A percentile compares a stretch with the other conserved stretches of the same genome.
phyloP scores from a whole-genome alignment of 352 stramenopile species.

The Globisporangium alternatum region DNA sequence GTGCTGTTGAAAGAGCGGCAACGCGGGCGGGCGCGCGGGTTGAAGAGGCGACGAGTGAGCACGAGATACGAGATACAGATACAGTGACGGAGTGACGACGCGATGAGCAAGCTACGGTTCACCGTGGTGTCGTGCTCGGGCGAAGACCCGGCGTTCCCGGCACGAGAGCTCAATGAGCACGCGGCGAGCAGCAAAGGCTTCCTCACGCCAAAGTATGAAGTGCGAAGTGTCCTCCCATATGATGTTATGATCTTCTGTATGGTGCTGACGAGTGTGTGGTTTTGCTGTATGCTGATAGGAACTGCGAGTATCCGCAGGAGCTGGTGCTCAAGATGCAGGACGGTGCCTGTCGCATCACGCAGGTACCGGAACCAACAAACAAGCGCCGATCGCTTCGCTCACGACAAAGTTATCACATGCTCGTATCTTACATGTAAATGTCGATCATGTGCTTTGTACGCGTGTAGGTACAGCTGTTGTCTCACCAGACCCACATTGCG shows the following conservation, averaged over 20 bases:
- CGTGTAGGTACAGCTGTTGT: slow-evolving; percentile 80
- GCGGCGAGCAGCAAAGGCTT: slow-evolving; percentile 53
- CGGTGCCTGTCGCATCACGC: slow-evolving; percentile 62
- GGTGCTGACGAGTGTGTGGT: not conserved
- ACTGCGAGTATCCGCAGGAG: slow-evolving; percentile 93
- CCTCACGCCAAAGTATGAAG: slow-evolving; percentile 71
- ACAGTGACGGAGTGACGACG: not conserved
- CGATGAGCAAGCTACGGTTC: slow-evolving; percentile 86
- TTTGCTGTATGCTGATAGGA: slow-evolving; percentile 31
- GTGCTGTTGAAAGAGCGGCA: not conserved
- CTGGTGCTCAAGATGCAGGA: slow-evolving; percentile 81
- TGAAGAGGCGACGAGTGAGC: not conserved
- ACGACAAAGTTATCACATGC: not conserved
- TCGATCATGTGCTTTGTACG: not conserved
- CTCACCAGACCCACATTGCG: slow-evolving; percentile 91
- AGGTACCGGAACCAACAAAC: slow-evolving; percentile 25
- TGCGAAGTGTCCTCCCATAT: not conserved
- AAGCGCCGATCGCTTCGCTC: not conserved
- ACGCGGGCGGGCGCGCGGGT: not conserved
- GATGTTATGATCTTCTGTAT: not conserved
- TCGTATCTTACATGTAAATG: not conserved
- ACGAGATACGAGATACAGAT: not conserved
- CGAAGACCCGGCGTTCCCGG: slow-evolving; percentile 85
- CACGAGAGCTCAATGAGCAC: slow-evolving; percentile 83
- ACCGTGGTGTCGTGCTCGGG: slow-evolving; percentile 81